Evolutionary conservation across 2,329 filamentous ascomycete genomes (phyloP).

Genomic region (Emmonsiellopsis sp.): DNA sequence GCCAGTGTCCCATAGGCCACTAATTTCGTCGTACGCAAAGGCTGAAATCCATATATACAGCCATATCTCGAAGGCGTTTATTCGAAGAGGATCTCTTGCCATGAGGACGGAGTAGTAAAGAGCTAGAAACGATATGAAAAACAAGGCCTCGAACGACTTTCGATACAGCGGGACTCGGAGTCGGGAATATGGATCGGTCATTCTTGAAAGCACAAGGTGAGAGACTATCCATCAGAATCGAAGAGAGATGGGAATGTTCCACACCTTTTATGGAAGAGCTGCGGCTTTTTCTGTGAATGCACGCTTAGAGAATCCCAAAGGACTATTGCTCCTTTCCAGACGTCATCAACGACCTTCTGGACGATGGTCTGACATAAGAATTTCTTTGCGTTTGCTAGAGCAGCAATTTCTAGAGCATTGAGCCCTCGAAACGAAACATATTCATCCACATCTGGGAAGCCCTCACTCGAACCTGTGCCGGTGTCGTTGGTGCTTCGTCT

Average conservation of each 20-base stretch:
- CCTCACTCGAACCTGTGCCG: constrained; percentile 5
- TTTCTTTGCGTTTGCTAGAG: constrained; percentile 70
- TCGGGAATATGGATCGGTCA: constrained; percentile 64
- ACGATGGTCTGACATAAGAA: constrained; percentile 73
- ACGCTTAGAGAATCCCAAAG: constrained; percentile 77
- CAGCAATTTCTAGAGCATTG: constrained; percentile 80
- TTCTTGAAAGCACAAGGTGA: constrained; percentile 27
- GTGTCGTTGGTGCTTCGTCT: constrained; percentile 14
- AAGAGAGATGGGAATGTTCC: not conserved
- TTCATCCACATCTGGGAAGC: not conserved
- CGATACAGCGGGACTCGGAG: constrained; percentile 73
- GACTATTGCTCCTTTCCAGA: constrained; percentile 78
- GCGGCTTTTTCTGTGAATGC: constrained; percentile 63
- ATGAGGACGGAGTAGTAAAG: constrained; percentile 84
- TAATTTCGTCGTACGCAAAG: constrained; percentile 80
- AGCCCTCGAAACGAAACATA: constrained; percentile 66
- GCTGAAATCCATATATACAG: constrained; percentile 81
- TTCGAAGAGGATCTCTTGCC: constrained; percentile 54
- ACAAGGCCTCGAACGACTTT: constrained; percentile 73
- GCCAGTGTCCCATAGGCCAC: constrained; percentile 77
- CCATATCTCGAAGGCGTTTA: constrained; percentile 60
- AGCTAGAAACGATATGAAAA: constrained; percentile 65
- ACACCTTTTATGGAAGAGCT: constrained; percentile 57
- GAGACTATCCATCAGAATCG: constrained; percentile 3
- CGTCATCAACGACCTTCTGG: constrained; percentile 72